These are phyloP conservation scores for Ceriops tagal DNA, from an alignment of 345 rosid species.

Conservation along the genomic window DNA sequence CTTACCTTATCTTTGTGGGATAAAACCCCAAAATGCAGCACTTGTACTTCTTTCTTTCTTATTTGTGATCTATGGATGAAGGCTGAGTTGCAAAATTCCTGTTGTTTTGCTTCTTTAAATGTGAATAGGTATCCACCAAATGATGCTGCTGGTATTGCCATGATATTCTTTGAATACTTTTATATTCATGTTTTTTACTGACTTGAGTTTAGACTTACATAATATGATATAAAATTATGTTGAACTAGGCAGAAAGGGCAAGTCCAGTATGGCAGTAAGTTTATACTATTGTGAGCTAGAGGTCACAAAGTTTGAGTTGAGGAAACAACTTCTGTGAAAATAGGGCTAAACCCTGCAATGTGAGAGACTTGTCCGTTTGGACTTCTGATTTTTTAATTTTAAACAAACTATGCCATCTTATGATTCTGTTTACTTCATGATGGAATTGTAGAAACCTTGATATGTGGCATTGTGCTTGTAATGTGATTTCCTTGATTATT, in stretches of 20 bases:
- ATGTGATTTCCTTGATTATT: neutral
- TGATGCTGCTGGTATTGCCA: neutral
- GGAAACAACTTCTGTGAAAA: too few species aligned
- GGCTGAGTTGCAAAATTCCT: conserved; percentile 9
- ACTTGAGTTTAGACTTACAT: too few species aligned
- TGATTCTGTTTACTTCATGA: neutral
- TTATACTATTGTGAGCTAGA: too few species aligned
- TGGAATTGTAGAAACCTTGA: neutral
- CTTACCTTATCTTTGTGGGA: neutral
- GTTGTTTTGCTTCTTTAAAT: conserved; percentile 12
- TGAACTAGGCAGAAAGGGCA: too few species aligned
- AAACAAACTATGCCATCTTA: too few species aligned
- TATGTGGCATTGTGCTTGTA: neutral
- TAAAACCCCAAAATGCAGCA: neutral
- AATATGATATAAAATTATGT: too few species aligned
- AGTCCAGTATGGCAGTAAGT: too few species aligned
- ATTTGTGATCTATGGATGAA: neutral
- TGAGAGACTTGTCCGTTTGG: too few species aligned
- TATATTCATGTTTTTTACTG: neutral
- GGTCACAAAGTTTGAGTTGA: too few species aligned
- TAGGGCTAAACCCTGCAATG: too few species aligned
- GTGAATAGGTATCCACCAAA: conserved; percentile 19
- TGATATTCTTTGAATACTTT: neutral
- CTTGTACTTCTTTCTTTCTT: conserved; percentile 3
- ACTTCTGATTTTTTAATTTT: too few species aligned